Evolutionary conservation across 2,329 filamentous ascomycete species (phyloP).

Genomic region (Tympanopsis confertula): DNA sequence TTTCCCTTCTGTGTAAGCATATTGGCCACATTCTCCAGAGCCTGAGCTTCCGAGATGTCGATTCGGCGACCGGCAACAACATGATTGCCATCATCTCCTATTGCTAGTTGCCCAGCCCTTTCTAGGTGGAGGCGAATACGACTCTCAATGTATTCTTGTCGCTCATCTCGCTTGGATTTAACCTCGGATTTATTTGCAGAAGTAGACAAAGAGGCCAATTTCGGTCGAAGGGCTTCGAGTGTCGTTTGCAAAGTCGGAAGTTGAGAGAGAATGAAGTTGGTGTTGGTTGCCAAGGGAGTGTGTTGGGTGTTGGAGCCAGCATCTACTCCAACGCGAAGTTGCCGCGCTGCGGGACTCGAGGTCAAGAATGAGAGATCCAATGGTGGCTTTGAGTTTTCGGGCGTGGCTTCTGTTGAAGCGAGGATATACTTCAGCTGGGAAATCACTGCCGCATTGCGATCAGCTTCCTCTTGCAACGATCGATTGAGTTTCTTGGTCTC

Average conservation of each 20-base stretch:
- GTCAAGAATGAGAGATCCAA: conserved; percentile 34
- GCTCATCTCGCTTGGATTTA: conserved; percentile 29
- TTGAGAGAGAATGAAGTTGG: conserved; percentile 43
- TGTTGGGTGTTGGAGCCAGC: conserved; percentile 6
- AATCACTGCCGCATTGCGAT: conserved; percentile 42
- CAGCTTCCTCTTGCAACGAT: conserved; percentile 38
- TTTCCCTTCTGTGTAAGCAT: conserved; percentile 1
- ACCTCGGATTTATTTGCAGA: conserved; percentile 14
- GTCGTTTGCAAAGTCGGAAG: conserved; percentile 43
- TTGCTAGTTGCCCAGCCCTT: conserved; percentile 22
- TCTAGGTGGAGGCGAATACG: conserved; percentile 41
- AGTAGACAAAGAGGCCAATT: conserved; percentile 25
- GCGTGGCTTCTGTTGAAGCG: conserved; percentile 7
- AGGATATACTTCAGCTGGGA: conserved; percentile 36
- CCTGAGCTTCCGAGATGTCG: conserved; percentile 5
- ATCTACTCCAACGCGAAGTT: not conserved
- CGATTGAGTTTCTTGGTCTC: conserved; percentile 48
- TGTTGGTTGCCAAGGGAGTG: conserved; percentile 26
- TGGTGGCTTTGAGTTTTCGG: not conserved
- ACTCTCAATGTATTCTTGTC: conserved; percentile 45
- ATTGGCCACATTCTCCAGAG: not conserved
- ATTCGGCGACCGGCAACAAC: conserved; percentile 22
- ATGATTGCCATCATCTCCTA: conserved; percentile 17
- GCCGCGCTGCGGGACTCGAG: conserved; percentile 11
- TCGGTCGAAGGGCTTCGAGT: conserved; percentile 36